A percentile compares a stretch with the other conserved stretches of the same genome.
phyloP scores from a whole-genome alignment of 306 rosid species.

The Quercus rubra region DNA sequence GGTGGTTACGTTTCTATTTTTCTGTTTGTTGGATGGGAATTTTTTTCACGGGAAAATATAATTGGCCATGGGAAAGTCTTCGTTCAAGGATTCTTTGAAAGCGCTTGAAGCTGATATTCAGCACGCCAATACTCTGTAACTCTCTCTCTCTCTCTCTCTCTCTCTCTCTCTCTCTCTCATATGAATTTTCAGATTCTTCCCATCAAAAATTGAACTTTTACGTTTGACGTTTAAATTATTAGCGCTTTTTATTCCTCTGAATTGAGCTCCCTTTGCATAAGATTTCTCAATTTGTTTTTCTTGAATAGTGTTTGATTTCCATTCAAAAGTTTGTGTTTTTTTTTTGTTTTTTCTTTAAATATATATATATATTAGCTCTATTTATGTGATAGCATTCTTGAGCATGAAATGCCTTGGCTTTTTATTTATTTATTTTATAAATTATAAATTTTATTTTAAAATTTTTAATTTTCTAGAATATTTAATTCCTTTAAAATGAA shows the following conservation, averaged over 20 bases:
- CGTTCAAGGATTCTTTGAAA: slow-evolving; percentile 82
- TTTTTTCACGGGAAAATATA: slow-evolving; percentile 16
- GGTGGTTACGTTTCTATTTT: background rate
- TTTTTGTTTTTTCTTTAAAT: too few relatives aligned
- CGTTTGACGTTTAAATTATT: background rate
- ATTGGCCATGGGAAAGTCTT: slow-evolving; percentile 61
- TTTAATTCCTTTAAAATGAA: background rate
- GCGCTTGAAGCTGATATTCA: slow-evolving; percentile 93
- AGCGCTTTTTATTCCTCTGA: background rate
- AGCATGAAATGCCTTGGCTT: background rate
- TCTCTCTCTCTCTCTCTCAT: background rate
- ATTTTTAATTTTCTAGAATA: background rate
- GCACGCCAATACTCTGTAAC: slow-evolving; percentile 85
- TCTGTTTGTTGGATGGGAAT: slow-evolving; percentile 30
- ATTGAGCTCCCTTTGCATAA: background rate
- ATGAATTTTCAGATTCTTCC: background rate
- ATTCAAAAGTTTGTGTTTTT: background rate
- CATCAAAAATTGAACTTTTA: too few relatives aligned
- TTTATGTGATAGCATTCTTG: background rate
- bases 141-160: too few relatives aligned
- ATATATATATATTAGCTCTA: background rate
- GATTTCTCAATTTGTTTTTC: background rate
- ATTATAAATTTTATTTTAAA: too few relatives aligned
- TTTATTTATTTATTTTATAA: too few relatives aligned
- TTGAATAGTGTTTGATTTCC: background rate